Conservation (phyloP, 495 filamentous ascomycete genomes). For the Aspergillus baeticus region DNA sequence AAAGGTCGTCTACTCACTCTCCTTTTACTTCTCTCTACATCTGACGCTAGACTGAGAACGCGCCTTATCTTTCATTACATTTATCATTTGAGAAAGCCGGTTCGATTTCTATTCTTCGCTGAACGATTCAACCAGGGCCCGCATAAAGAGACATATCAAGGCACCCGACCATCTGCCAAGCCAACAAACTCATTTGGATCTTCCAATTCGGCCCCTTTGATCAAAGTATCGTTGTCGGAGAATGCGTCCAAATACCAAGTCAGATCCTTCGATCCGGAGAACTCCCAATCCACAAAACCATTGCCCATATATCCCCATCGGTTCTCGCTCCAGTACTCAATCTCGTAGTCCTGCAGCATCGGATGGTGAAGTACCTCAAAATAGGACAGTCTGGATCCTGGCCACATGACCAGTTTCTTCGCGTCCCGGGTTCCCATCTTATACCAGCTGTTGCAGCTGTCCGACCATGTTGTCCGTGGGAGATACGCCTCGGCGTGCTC, state of each 20-base stretch:
- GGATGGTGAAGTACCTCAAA: constrained; percentile 45
- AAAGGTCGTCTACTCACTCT: too few relatives aligned
- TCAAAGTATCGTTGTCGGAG: neutral
- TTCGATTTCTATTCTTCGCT: too few relatives aligned
- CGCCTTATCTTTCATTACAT: too few relatives aligned
- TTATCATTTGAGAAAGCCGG: too few relatives aligned
- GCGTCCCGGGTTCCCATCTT: constrained; percentile 19
- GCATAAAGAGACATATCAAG: too few relatives aligned
- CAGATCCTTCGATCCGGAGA: neutral
- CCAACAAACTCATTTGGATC: too few relatives aligned
- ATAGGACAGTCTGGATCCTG: constrained; percentile 39
- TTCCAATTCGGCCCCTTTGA: too few relatives aligned
- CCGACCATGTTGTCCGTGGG: constrained; percentile 33
- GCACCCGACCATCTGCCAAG: too few relatives aligned
- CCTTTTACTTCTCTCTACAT: too few relatives aligned
- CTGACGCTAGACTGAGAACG: too few relatives aligned
- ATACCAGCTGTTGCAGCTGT: constrained; percentile 39
- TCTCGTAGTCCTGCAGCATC: constrained; percentile 44
- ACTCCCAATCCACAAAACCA: constrained; percentile 9
- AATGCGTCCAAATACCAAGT: constrained; percentile 6
- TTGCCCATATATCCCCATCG: constrained; percentile 9
- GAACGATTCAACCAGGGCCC: too few relatives aligned
- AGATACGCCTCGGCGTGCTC: constrained; percentile 31
- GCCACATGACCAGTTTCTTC: constrained; percentile 8
- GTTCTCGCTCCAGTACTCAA: constrained; percentile 7